Evolutionary conservation across 108 stramenopile genomes (phyloP), one percentile per base, ranked within the genome.

Genomic region (Schizochytrium sp.): DNA sequence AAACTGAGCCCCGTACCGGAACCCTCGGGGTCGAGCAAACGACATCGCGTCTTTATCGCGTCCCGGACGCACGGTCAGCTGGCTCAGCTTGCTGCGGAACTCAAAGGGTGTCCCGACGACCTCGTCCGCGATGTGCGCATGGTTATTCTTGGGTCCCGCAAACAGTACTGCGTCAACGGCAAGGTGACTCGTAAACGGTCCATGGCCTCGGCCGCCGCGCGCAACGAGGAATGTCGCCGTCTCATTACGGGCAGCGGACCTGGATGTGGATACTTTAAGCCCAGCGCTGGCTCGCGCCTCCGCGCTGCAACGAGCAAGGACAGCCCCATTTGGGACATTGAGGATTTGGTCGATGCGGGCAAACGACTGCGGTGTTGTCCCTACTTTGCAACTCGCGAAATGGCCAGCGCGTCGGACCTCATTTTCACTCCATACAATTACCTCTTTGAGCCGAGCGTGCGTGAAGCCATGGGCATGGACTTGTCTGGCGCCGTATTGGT

Each of bases 341-440:
- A 99, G 94, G 98, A 99, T 60, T 89, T 99, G 12, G 96, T 96
- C 12, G 21, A 88, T 41, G 91, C 95, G 92, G 98, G 97, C 8
- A 96, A 95, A 72, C 72, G 87, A 41, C 91, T 93, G 53, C 92
- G 95, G 63, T 92, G 97, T 6, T 99, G 99, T 90, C 98, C 99
- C 25, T 99, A 97, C 90, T 99, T 97, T 88, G 96, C 95, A 58
- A 95, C 94, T 5, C 92, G 98, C 57, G 91, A 91, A 10, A 60
- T 94, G 5, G 90, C 94, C 5, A 87, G 92, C 47, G 88, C 95
- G 5, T 95, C 98, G 21, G 98, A 99, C 87, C 89, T 99, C 44
- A 92, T 99, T 44, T 93, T 99, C 53, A 92, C 97, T 60, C 99
- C 99, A 0, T 99, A 99, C 95, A 99, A 99, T 92, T 99, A 99